Conservation (phyloP, 2,329 filamentous ascomycete genomes). For the Claviceps quebecensis region DNA sequence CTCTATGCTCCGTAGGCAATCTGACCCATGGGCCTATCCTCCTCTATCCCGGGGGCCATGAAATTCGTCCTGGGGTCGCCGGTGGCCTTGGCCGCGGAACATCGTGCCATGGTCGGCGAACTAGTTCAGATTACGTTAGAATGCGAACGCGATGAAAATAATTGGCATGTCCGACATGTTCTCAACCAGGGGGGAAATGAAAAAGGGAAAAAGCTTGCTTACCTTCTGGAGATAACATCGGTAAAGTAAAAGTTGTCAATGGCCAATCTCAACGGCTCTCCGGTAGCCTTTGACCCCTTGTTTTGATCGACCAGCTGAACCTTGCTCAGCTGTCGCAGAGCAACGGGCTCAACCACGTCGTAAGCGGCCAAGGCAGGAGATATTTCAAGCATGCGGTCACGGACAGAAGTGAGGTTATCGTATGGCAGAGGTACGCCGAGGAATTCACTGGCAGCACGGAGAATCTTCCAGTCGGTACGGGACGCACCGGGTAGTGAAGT, state of each 20-base stretch:
- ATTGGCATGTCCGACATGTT: too few species aligned
- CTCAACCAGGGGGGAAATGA: too few species aligned
- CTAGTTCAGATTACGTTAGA: slow-evolving; percentile 27
- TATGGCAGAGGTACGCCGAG: slow-evolving; percentile 77
- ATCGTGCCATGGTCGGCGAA: slow-evolving; percentile 96
- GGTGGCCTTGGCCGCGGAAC: slow-evolving; percentile 80
- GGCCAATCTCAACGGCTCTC: slow-evolving; percentile 64
- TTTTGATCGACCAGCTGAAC: slow-evolving; percentile 94
- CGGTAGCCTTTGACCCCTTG: slow-evolving; percentile 65
- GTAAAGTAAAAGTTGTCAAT: slow-evolving; percentile 98
- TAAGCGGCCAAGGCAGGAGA: slow-evolving; percentile 81
- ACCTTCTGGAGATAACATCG: slow-evolving; percentile 93
- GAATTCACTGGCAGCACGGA: slow-evolving; percentile 85
- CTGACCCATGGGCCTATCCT: slow-evolving; percentile 48
- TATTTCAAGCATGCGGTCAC: slow-evolving; percentile 91
- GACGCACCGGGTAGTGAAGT: slow-evolving; percentile 80
- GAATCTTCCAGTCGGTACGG: slow-evolving; percentile 97
- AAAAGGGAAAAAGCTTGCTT: slow-evolving; percentile 39
- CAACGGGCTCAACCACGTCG: slow-evolving; percentile 75
- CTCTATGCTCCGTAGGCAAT: slow-evolving; percentile 42
- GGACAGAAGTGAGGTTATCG: slow-evolving; percentile 76
- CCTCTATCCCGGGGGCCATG: slow-evolving; percentile 57
- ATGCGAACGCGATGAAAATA: background rate
- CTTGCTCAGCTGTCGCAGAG: slow-evolving; percentile 66
- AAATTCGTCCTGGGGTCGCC: slow-evolving; percentile 67